phyloP scores from a whole-genome alignment of 73 alveolate species.

The Paramecium tetraurelia region DNA sequence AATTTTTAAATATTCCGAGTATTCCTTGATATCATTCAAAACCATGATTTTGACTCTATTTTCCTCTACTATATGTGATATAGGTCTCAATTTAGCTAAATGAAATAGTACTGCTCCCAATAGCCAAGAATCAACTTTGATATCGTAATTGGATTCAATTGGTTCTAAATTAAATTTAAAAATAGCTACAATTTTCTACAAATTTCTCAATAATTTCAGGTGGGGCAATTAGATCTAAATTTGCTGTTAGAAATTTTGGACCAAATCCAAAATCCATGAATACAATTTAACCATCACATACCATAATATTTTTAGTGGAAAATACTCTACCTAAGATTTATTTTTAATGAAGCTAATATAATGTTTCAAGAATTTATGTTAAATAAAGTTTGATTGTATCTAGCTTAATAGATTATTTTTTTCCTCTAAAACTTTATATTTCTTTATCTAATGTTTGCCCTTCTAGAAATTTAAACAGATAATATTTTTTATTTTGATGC shows the following conservation, averaged over 20 bases:
- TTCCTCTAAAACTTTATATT: not conserved
- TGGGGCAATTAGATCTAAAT: not conserved
- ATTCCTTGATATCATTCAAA: not conserved
- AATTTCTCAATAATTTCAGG: not conserved
- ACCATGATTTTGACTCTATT: not conserved
- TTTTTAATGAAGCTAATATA: not conserved
- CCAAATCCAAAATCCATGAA: conserved; percentile 12
- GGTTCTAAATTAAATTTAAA: not conserved
- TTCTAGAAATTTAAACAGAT: not conserved
- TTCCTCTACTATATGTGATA: not conserved
- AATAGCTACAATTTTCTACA: not conserved
- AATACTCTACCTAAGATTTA: conserved; percentile 6
- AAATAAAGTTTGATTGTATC: not conserved
- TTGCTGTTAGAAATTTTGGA: not conserved
- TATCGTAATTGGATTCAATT: not conserved
- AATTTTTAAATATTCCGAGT: not conserved
- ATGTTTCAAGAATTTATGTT: not conserved
- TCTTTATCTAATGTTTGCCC: not conserved
- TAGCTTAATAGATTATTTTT: not conserved
- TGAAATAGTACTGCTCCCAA: not conserved
- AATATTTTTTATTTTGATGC: not conserved
- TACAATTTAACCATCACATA: not conserved
- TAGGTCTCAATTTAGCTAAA: not conserved
- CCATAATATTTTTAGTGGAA: not conserved
- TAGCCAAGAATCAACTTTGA: not conserved